phyloP scores from a whole-genome alignment of 495 filamentous ascomycete genomes.

The Cetradonia linearis region DNA sequence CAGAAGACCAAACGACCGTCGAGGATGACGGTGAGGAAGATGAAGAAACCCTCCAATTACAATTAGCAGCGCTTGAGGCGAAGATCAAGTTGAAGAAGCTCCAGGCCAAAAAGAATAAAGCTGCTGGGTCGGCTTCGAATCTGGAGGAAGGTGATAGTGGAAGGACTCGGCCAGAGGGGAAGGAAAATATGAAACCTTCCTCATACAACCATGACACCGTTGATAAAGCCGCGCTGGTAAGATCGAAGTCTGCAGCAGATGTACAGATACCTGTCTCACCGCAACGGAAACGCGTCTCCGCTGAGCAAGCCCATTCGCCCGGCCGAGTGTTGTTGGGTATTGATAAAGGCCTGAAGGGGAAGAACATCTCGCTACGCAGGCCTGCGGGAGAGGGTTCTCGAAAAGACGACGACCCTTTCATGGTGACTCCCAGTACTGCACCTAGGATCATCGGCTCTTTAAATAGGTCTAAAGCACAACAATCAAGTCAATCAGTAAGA shows the following conservation, averaged over 20 bases:
- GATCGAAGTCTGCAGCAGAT: conserved; percentile 24
- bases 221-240: background rate
- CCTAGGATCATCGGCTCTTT: background rate
- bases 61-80: conserved; percentile 77
- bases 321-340: conserved; percentile 75
- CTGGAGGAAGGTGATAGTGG: conserved; percentile 10
- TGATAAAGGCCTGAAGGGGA: conserved; percentile 73
- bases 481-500: conserved; percentile 18
- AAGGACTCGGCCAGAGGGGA: conserved; percentile 22
- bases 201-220: background rate
- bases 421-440: conserved; percentile 15
- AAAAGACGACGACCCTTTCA: conserved; percentile 32
- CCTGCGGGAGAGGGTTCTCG: conserved; percentile 40
- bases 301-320: conserved; percentile 57
- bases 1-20: conserved; percentile 18
- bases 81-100: conserved; percentile 81
- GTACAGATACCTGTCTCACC: conserved; percentile 82
- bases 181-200: conserved; percentile 15
- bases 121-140: conserved; percentile 21
- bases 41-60: conserved; percentile 76
- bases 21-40: conserved; percentile 67
- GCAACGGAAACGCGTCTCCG: conserved; percentile 39
- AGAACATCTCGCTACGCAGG: conserved; percentile 75
- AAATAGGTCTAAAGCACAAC: background rate
- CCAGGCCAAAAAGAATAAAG: conserved; percentile 45